Evolutionary conservation across 1,139 yeast genomes (phyloP).

Genomic region (Tardiomyces digboiensis): DNA sequence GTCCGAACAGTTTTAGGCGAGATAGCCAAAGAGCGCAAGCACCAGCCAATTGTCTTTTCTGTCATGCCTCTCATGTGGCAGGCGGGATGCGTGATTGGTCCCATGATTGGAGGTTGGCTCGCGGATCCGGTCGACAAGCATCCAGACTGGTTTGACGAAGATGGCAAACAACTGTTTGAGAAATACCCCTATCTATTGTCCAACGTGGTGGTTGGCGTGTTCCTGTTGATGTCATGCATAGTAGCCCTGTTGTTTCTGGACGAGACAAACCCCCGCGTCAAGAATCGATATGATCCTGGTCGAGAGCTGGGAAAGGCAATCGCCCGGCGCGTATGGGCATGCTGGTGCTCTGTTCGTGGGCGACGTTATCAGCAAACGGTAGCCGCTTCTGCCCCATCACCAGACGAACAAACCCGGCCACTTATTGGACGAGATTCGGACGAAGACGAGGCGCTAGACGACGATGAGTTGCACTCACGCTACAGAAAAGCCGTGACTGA

Average conservation of each 20-base stretch:
- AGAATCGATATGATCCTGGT: slow-evolving; percentile 39
- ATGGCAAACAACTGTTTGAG: slow-evolving; percentile 23
- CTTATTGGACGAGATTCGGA: not conserved
- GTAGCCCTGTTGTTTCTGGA: slow-evolving; percentile 47
- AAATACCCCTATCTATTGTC: slow-evolving; percentile 52
- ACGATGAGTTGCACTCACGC: not conserved
- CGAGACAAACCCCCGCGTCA: slow-evolving; percentile 44
- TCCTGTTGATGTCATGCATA: slow-evolving; percentile 26
- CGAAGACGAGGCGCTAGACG: not conserved
- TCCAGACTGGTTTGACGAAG: slow-evolving; percentile 20
- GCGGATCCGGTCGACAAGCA: slow-evolving; percentile 28
- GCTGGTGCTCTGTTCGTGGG: slow-evolving; percentile 22
- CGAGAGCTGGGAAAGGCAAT: slow-evolving; percentile 44
- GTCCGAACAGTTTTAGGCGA: slow-evolving; percentile 54
- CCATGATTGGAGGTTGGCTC: slow-evolving; percentile 41
- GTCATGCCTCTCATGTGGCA: slow-evolving; percentile 53
- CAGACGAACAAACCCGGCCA: not conserved
- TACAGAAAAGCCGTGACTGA: not conserved
- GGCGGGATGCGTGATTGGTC: slow-evolving; percentile 49
- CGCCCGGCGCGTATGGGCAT: slow-evolving; percentile 23
- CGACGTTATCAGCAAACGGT: not conserved
- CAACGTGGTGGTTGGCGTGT: slow-evolving; percentile 42
- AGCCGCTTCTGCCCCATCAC: not conserved
- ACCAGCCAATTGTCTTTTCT: slow-evolving; percentile 53
- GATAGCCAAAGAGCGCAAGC: slow-evolving; percentile 42